Evolutionary conservation across 768 basidiomycete species (phyloP).

Genomic region (Trametes punicea): DNA sequence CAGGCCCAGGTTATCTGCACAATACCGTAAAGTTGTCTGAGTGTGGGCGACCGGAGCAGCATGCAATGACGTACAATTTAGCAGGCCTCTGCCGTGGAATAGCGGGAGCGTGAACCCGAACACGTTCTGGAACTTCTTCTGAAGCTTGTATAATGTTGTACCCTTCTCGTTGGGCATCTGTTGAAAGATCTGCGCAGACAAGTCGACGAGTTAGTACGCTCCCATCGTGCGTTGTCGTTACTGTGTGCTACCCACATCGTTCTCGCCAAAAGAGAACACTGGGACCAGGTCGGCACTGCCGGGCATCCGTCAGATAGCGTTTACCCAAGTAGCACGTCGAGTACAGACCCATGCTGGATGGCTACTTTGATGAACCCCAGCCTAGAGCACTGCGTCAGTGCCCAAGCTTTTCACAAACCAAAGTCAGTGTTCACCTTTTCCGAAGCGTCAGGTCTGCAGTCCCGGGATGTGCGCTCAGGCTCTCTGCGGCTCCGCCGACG

Average conservation of each 20-base stretch:
- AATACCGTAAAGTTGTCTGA: neutral
- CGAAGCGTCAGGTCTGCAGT: constrained; percentile 86
- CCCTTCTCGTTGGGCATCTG: constrained; percentile 97
- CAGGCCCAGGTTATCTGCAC: constrained; percentile 87
- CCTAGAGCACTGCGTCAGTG: constrained; percentile 34
- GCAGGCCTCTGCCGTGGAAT: constrained; percentile 93
- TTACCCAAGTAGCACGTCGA: neutral
- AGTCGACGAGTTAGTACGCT: too few species aligned
- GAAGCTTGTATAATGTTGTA: constrained; percentile 79
- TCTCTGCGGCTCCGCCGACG: constrained; percentile 95
- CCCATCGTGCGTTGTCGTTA: too few species aligned
- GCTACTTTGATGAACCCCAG: constrained; percentile 95
- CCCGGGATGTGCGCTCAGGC: constrained; percentile 91
- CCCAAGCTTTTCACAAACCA: neutral
- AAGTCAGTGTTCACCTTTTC: constrained; percentile 49
- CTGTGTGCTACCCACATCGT: constrained; percentile 76
- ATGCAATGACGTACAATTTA: constrained; percentile 69
- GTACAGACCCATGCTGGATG: constrained; percentile 75
- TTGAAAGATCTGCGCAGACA: constrained; percentile 74
- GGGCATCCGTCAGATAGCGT: neutral
- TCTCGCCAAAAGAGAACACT: constrained; percentile 98
- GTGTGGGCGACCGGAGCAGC: neutral
- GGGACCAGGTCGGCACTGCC: constrained; percentile 90
- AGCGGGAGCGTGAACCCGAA: constrained; percentile 97
- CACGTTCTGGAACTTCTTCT: constrained; percentile 86